Conservation (phyloP, 805 yeast species). For the Ogataea glucozyma region DNA sequence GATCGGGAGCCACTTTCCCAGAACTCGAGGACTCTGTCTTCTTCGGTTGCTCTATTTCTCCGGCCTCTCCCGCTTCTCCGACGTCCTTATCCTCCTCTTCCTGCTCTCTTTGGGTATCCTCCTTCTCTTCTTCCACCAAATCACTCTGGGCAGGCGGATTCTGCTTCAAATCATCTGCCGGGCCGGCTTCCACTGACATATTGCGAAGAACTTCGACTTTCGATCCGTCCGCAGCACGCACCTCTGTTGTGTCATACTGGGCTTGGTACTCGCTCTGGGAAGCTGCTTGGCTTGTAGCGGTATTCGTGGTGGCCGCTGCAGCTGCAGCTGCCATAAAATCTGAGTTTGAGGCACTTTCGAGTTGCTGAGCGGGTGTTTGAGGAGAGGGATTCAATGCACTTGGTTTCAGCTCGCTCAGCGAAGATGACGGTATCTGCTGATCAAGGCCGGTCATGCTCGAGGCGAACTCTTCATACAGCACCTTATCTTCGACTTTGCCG, state of each 20-base stretch:
- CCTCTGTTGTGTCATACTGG: slow-evolving; percentile 4
- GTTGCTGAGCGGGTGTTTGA: slow-evolving; percentile 1
- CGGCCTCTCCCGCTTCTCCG: too few species aligned
- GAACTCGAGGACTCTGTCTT: too few species aligned
- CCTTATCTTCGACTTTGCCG: slow-evolving; percentile 42
- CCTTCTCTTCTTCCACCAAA: not conserved
- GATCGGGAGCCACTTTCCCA: too few species aligned
- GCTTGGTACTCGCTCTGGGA: too few species aligned
- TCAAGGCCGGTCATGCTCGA: slow-evolving; percentile 5
- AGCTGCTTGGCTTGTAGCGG: not conserved
- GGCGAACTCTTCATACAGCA: slow-evolving; percentile 31
- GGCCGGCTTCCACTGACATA: slow-evolving; percentile 7
- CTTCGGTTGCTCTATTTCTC: too few species aligned
- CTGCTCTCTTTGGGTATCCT: not conserved
- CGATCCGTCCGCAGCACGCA: slow-evolving; percentile 4
- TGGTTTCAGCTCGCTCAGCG: too few species aligned
- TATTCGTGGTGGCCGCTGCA: slow-evolving; percentile 6
- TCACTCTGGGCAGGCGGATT: not conserved
- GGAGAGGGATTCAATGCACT: too few species aligned
- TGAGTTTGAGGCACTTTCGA: slow-evolving; percentile 4
- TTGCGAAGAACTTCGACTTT: slow-evolving; percentile 8
- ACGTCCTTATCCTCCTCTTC: not conserved
- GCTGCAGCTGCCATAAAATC: slow-evolving; percentile 8
- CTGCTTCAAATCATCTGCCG: slow-evolving; percentile 6
- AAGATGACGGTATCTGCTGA: slow-evolving; percentile 18